A percentile compares a stretch with the other conserved stretches of the same genome.
Conservation (phyloP, 2,329 filamentous ascomycete genomes). For the Fusarium oligoseptatum region DNA sequence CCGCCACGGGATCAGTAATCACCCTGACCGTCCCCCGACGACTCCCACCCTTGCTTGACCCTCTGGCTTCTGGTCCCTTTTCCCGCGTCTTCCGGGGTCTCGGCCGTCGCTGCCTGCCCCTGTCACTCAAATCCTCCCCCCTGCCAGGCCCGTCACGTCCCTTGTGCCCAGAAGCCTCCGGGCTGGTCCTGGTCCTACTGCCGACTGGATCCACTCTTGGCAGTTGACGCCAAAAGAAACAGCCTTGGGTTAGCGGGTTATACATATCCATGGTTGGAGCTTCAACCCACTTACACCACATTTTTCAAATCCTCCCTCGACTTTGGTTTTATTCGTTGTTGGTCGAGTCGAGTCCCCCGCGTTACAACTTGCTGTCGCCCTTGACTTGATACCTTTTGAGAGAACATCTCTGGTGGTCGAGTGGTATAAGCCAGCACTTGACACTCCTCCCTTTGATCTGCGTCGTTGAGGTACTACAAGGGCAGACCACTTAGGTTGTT, state of each 20-base stretch:
- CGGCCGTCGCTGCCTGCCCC: conserved; percentile 22
- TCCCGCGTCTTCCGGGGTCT: conserved; percentile 14
- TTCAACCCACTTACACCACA: conserved; percentile 34
- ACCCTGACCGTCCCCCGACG: conserved; percentile 9
- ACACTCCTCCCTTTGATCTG: conserved; percentile 5
- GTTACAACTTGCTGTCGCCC: conserved; percentile 3
- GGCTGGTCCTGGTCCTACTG: conserved; percentile 12
- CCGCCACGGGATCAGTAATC: conserved; percentile 35
- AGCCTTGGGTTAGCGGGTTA: conserved; percentile 28
- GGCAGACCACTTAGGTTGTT: conserved; percentile 5
- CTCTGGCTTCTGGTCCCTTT: conserved; percentile 5
- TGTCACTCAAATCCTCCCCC: conserved; percentile 10
- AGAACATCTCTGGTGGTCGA: conserved; percentile 7
- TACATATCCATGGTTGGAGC: conserved; percentile 31
- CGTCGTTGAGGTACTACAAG: conserved; percentile 4
- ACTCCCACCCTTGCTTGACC: conserved; percentile 4
- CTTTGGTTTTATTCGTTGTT: conserved; percentile 1
- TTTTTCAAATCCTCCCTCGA: conserved; percentile 13
- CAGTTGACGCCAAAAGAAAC: conserved; percentile 33
- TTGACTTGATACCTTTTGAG: conserved; percentile 6
- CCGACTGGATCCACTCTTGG: conserved; percentile 28
- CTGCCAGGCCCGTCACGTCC: conserved; percentile 8
- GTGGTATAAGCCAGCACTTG: conserved; percentile 33
- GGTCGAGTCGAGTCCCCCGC: conserved; percentile 6
- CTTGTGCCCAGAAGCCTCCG: background rate